phyloP scores from a whole-genome alignment of 164 flowering plant species.

The Chimonanthus praecox region DNA sequence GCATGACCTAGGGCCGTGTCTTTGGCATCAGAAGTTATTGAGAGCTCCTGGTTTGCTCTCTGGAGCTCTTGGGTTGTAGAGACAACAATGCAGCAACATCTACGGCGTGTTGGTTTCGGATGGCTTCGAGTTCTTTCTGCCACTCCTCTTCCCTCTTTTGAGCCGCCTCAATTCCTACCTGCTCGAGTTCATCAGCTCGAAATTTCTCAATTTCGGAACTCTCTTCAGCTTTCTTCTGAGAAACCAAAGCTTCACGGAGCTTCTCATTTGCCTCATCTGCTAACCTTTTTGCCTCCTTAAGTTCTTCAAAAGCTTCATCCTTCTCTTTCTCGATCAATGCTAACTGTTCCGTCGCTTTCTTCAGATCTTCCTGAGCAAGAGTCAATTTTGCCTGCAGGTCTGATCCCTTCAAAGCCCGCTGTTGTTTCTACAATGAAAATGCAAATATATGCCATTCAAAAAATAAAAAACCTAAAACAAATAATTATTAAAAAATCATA shows the following conservation, averaged over 20 bases:
- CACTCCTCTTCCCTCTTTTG: conserved; percentile 77
- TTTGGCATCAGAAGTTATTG: conserved; percentile 68
- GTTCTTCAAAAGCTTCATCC: conserved; percentile 49
- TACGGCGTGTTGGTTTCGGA: conserved; percentile 64
- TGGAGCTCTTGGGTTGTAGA: conserved; percentile 73
- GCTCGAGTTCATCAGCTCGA: conserved; percentile 84
- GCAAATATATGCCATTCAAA: conserved; percentile 3
- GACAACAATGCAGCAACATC: conserved; percentile 70
- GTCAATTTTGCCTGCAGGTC: conserved; percentile 63
- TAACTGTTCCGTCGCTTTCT: conserved; percentile 69
- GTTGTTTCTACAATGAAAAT: conserved; percentile 44
- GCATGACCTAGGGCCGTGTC: conserved; percentile 74
- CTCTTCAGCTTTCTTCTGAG: conserved; percentile 87
- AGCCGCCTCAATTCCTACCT: conserved; percentile 69
- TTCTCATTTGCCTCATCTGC: conserved; percentile 80
- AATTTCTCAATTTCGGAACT: conserved; percentile 84
- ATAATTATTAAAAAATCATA: background rate
- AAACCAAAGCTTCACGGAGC: conserved; percentile 67
- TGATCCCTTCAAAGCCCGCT: conserved; percentile 50
- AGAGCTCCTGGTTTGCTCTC: conserved; percentile 59
- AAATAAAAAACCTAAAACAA: background rate
- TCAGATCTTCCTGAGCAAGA: conserved; percentile 66
- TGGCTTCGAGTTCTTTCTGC: conserved; percentile 66
- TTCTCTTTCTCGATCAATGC: conserved; percentile 60
- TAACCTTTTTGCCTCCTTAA: conserved; percentile 62